A percentile compares a stretch with the other conserved stretches of the same genome.
phyloP scores from a whole-genome alignment of 2,329 filamentous ascomycete species.

The Shiraia sp. region DNA sequence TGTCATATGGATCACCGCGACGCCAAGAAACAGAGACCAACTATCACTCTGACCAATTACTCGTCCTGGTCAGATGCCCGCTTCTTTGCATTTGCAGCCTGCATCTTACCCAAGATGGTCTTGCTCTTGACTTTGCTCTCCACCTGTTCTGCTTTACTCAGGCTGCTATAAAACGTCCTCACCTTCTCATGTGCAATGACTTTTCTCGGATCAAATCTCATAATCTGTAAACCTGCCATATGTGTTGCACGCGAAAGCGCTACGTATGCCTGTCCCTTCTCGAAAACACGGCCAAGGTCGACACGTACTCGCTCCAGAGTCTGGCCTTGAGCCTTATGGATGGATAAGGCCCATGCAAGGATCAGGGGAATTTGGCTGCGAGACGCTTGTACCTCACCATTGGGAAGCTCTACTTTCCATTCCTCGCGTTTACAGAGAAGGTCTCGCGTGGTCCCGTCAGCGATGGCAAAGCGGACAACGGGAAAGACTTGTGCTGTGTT shows the following conservation, averaged over 20 bases:
- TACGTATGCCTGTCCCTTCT: conserved; percentile 97
- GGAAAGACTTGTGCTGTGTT: conserved; percentile 68
- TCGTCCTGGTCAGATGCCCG: background rate
- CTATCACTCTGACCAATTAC: background rate
- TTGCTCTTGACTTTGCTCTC: conserved; percentile 40
- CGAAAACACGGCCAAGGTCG: conserved; percentile 87
- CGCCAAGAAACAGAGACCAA: too few relatives aligned
- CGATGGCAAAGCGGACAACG: conserved; percentile 79
- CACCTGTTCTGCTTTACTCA: conserved; percentile 69
- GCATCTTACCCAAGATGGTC: conserved; percentile 37
- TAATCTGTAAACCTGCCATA: conserved; percentile 83
- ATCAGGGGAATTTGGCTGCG: conserved; percentile 79
- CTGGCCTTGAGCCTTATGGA: conserved; percentile 97
- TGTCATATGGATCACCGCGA: too few relatives aligned
- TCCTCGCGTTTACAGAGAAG: conserved; percentile 84
- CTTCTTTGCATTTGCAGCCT: conserved; percentile 22
- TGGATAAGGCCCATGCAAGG: conserved; percentile 93
- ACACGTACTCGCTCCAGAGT: conserved; percentile 94
- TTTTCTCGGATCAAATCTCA: conserved; percentile 85
- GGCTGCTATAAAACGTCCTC: conserved; percentile 78
- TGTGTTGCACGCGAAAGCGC: conserved; percentile 90
- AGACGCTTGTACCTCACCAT: conserved; percentile 88
- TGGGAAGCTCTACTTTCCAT: conserved; percentile 98
- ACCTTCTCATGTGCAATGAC: conserved; percentile 94
- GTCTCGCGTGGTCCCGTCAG: conserved; percentile 74